Percentiles rank a stretch among this genome's conserved stretches.
These are phyloP conservation scores for Aureobasidium subglaciale DNA, from an alignment of 2,329 filamentous ascomycete species.

Conservation along the genomic window DNA sequence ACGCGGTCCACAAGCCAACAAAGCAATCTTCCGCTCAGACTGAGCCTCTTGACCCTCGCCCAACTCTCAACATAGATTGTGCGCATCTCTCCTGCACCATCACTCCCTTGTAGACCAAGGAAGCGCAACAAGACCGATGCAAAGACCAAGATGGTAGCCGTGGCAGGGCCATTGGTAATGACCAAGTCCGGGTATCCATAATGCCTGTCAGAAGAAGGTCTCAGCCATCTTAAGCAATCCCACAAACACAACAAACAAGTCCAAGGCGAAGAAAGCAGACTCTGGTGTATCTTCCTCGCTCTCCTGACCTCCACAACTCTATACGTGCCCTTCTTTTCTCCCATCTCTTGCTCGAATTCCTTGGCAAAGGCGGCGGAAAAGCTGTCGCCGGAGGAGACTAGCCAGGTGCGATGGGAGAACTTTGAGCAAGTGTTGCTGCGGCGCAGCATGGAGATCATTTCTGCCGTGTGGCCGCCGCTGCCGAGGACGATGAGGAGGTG, in stretches of 20 bases:
- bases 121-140: conserved; percentile 51
- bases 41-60: conserved; percentile 75
- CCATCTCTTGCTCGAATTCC: conserved; percentile 52
- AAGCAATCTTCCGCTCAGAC: conserved; percentile 75
- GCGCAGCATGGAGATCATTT: conserved; percentile 81
- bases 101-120: conserved; percentile 34
- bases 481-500: conserved; percentile 79
- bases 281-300: conserved; percentile 76
- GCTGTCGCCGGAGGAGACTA: conserved; percentile 68
- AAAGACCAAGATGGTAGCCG: conserved; percentile 67
- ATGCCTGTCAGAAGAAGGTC: background rate
- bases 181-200: conserved; percentile 61
- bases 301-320: conserved; percentile 64
- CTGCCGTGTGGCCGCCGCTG: conserved; percentile 87
- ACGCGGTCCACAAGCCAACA: conserved; percentile 66
- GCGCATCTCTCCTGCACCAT: conserved; percentile 51
- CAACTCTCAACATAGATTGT: conserved; percentile 88
- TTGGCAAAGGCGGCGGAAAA: conserved; percentile 59
- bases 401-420: conserved; percentile 65
- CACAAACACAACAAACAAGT: conserved; percentile 59
- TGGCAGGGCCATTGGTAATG: conserved; percentile 82
- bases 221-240: conserved; percentile 15
- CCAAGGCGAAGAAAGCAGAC: conserved; percentile 63
- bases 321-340: conserved; percentile 38
- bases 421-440: conserved; percentile 41